These are phyloP conservation scores for Graphiopsis chlorocephala DNA, from an alignment of 2,329 filamentous ascomycete species.

Conservation along the genomic window DNA sequence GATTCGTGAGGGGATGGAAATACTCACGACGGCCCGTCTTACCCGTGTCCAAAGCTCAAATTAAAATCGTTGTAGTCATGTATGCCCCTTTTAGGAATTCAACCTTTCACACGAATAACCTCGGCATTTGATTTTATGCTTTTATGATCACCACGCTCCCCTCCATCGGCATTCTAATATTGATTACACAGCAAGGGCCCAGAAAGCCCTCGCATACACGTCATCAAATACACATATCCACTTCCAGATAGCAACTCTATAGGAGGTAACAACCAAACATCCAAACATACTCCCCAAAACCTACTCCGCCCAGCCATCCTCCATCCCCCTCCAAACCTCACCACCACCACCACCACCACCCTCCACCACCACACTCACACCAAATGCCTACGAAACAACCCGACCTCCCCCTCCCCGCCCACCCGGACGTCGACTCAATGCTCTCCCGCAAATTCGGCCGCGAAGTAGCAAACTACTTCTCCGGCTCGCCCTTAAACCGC, in stretches of 20 bases:
- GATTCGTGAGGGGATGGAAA: not conserved
- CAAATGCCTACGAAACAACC: conserved; percentile 32
- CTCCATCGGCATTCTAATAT: not conserved
- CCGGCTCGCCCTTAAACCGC: conserved; percentile 71
- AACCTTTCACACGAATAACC: not conserved
- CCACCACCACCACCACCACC: not conserved
- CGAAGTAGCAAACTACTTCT: conserved; percentile 81
- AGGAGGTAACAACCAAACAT: not conserved
- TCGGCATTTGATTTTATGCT: not conserved
- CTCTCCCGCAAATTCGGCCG: conserved; percentile 73
- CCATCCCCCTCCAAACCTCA: not conserved
- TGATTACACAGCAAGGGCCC: not conserved
- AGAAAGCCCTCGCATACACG: not conserved
- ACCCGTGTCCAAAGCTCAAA: not conserved
- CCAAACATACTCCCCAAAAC: not conserved
- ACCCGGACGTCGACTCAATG: conserved; percentile 63
- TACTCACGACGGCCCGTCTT: not conserved
- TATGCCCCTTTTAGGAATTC: not conserved
- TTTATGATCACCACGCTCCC: not conserved
- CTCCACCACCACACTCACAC: no score
- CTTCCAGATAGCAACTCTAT: not conserved
- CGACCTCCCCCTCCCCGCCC: conserved; percentile 56
- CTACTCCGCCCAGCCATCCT: not conserved
- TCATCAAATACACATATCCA: not conserved
- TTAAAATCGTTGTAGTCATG: not conserved